phyloP scores from a whole-genome alignment of 2,329 filamentous ascomycete genomes.

The Xylaria digitata region DNA sequence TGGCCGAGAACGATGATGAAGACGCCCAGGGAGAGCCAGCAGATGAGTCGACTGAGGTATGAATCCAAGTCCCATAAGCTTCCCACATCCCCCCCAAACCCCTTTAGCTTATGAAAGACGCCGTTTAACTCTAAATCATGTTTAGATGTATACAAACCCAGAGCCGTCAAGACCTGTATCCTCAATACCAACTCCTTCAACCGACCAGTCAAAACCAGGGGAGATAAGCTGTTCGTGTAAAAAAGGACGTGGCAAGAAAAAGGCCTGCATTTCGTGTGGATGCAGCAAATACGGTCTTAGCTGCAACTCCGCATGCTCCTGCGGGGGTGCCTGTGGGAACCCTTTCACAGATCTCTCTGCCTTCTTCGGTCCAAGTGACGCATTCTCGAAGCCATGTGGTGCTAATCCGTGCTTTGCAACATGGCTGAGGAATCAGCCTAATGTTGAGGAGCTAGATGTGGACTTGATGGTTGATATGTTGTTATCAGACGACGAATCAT shows the following conservation, averaged over 20 bases:
- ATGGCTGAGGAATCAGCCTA: constrained; percentile 51
- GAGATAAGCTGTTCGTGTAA: constrained; percentile 50
- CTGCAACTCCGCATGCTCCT: constrained; percentile 48
- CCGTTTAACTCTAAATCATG: constrained; percentile 25
- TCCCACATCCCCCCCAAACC: not conserved
- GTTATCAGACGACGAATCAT: constrained; percentile 50
- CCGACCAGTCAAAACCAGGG: constrained; percentile 43
- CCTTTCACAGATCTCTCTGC: constrained; percentile 50
- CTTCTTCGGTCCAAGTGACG: constrained; percentile 48
- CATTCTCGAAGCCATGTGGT: constrained; percentile 49
- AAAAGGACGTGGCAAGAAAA: constrained; percentile 52
- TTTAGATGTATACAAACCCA: constrained; percentile 46
- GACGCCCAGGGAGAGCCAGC: constrained; percentile 50
- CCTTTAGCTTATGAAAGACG: not conserved
- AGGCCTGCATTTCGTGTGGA: constrained; percentile 49
- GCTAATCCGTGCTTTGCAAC: constrained; percentile 51
- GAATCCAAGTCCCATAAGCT: constrained; percentile 4
- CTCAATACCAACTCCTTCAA: constrained; percentile 45
- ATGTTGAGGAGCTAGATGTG: constrained; percentile 50
- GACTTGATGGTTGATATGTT: constrained; percentile 53
- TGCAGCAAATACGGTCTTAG: constrained; percentile 50
- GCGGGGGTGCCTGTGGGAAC: constrained; percentile 49
- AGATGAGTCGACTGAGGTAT: constrained; percentile 50
- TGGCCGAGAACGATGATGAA: constrained; percentile 46
- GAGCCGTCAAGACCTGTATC: constrained; percentile 41